Conservation (phyloP, 2,329 filamentous ascomycete species). For the Westerdykella sp. region DNA sequence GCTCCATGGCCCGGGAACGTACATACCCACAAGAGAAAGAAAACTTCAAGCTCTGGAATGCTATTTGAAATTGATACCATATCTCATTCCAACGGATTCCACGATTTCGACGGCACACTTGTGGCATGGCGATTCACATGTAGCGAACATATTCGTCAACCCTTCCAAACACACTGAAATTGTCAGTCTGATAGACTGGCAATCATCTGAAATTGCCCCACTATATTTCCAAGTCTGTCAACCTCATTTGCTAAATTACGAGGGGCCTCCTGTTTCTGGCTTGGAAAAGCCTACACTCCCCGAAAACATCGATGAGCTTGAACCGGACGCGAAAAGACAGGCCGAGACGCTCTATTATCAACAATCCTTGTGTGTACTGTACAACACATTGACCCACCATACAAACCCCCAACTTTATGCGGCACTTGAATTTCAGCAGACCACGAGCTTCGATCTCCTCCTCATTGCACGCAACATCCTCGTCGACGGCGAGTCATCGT, state of each 20-base stretch:
- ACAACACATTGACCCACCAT: slow-evolving; percentile 20
- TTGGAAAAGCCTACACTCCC: slow-evolving; percentile 23
- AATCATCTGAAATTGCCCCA: slow-evolving; percentile 29
- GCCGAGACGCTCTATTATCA: slow-evolving; percentile 22
- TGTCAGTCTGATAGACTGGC: slow-evolving; percentile 34
- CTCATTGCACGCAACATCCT: slow-evolving; percentile 29
- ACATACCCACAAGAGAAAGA: slow-evolving; percentile 28
- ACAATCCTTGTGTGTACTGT: slow-evolving; percentile 25
- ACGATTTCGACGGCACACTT: slow-evolving; percentile 20
- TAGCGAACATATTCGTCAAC: slow-evolving; percentile 35
- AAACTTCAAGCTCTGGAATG: slow-evolving; percentile 28
- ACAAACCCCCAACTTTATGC: slow-evolving; percentile 21
- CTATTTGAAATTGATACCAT: slow-evolving; percentile 25
- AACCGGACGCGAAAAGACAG: slow-evolving; percentile 12
- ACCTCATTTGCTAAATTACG: slow-evolving; percentile 27
- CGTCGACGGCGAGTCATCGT: slow-evolving; percentile 31
- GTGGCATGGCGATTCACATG: slow-evolving; percentile 38
- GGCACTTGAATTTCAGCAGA: slow-evolving; percentile 29
- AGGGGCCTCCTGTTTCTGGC: slow-evolving; percentile 22
- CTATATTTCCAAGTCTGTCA: slow-evolving; percentile 17
- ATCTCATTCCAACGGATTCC: slow-evolving; percentile 21
- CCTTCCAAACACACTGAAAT: slow-evolving; percentile 25
- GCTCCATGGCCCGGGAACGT: slow-evolving; percentile 35
- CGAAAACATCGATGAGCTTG: slow-evolving; percentile 17
- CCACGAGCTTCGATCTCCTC: slow-evolving; percentile 21